A percentile compares a stretch with the other conserved stretches of the same genome.
Evolutionary conservation across 495 filamentous ascomycete genomes (phyloP).

Genomic region (Delitschia confertaspora): DNA sequence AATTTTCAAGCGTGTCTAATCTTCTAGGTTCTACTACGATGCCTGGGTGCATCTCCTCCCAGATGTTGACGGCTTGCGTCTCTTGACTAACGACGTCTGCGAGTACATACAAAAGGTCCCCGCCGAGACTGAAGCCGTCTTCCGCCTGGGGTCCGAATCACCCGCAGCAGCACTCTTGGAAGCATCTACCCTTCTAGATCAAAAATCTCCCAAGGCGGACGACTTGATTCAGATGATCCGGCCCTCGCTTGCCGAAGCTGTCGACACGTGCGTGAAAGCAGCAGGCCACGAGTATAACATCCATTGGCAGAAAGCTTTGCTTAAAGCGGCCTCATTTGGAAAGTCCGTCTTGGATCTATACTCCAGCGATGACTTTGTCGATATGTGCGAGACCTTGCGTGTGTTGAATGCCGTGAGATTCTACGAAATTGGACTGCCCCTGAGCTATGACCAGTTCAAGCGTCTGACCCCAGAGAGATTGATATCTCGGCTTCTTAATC

Average conservation of each 20-base stretch:
- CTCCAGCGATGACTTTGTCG: conserved; percentile 95
- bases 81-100: conserved; percentile 84
- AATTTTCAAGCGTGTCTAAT: conserved; percentile 10
- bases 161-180: conserved; percentile 86
- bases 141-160: conserved; percentile 74
- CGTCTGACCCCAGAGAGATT: conserved; percentile 82
- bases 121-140: conserved; percentile 79
- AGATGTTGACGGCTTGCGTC: conserved; percentile 77
- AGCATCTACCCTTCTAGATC: conserved; percentile 83
- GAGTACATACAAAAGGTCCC: conserved; percentile 94
- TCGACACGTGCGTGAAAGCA: conserved; percentile 83
- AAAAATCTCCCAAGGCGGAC: conserved; percentile 91
- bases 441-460: conserved; percentile 88
- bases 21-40: conserved; percentile 72
- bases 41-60: conserved; percentile 80
- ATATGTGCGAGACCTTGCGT: conserved; percentile 90
- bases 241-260: conserved; percentile 75
- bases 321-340: conserved; percentile 92
- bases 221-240: conserved; percentile 93
- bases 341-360: conserved; percentile 96
- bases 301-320: conserved; percentile 88
- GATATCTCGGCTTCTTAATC: conserved; percentile 73
- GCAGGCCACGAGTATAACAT: conserved; percentile 84
- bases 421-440: conserved; percentile 78
- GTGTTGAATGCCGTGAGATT: conserved; percentile 87